These are phyloP conservation scores for Lecanosticta acicola DNA, from an alignment of 2,329 filamentous ascomycete genomes.

Conservation along the genomic window DNA sequence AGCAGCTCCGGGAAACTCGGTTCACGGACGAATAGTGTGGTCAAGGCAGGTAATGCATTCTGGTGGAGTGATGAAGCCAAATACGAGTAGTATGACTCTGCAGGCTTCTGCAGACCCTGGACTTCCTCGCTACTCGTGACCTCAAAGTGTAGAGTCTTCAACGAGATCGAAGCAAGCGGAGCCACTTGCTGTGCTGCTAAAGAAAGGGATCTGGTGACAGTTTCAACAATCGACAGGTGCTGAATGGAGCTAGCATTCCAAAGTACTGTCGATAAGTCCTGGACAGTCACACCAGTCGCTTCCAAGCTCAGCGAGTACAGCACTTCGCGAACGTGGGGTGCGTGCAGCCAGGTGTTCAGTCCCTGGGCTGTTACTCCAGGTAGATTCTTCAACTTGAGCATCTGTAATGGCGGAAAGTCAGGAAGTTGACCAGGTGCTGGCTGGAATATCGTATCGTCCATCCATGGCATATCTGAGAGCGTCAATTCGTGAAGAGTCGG, in stretches of 20 bases:
- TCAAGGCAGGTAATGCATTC: constrained; percentile 66
- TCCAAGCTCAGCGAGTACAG: constrained; percentile 66
- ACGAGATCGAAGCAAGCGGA: constrained; percentile 61
- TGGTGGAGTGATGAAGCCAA: constrained; percentile 75
- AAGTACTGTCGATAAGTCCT: constrained; percentile 57
- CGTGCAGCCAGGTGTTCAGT: constrained; percentile 61
- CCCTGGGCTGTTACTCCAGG: constrained; percentile 68
- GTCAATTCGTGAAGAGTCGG: constrained; percentile 66
- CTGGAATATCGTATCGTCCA: constrained; percentile 73
- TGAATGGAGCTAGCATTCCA: constrained; percentile 53
- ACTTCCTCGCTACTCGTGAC: constrained; percentile 60
- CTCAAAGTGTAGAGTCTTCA: constrained; percentile 75
- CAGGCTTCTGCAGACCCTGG: constrained; percentile 51
- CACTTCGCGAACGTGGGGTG: constrained; percentile 52
- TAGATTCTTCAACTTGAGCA: constrained; percentile 65
- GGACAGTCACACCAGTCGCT: constrained; percentile 63
- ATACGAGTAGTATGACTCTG: constrained; percentile 71
- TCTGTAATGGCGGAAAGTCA: constrained; percentile 67
- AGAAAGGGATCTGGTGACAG: constrained; percentile 53
- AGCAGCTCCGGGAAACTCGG: constrained; percentile 75
- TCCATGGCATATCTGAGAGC: constrained; percentile 60
- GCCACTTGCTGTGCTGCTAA: constrained; percentile 48
- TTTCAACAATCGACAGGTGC: constrained; percentile 54
- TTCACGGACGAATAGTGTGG: constrained; percentile 79
- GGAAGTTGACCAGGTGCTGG: constrained; percentile 57